phyloP scores from a whole-genome alignment of 208 protist genomes.

The Crithidia acanthocephali region DNA sequence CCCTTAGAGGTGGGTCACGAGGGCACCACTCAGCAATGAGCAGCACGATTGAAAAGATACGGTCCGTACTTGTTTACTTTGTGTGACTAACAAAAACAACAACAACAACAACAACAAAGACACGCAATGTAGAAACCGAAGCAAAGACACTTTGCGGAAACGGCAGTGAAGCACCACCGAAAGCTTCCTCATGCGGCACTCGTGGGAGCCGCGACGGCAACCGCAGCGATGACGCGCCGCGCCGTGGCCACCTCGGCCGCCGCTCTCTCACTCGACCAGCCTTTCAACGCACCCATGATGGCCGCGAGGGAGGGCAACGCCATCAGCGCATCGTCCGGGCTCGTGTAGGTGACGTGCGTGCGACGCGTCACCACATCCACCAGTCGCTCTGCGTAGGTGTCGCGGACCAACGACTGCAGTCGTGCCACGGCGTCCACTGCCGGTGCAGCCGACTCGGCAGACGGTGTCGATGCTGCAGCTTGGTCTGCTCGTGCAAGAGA shows the following conservation, averaged over 20 bases:
- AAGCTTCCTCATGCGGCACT: neutral
- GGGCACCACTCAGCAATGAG: too few species aligned
- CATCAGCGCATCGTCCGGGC: constrained; percentile 60
- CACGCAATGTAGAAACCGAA: too few species aligned
- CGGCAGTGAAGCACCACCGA: neutral
- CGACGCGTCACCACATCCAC: constrained; percentile 74
- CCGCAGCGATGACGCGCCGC: constrained; percentile 33
- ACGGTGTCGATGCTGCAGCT: neutral
- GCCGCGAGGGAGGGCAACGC: constrained; percentile 51
- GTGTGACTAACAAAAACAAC: too few species aligned
- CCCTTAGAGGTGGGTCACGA: too few species aligned
- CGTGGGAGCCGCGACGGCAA: constrained; percentile 9
- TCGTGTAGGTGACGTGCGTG: constrained; percentile 73
- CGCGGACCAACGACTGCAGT: constrained; percentile 35
- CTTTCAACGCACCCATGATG: constrained; percentile 44
- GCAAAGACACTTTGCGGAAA: too few species aligned
- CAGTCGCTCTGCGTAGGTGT: constrained; percentile 70
- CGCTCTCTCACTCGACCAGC: constrained; percentile 44
- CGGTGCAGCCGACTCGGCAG: neutral
- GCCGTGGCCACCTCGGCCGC: constrained; percentile 47
- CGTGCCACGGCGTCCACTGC: constrained; percentile 7
- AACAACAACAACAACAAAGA: too few species aligned
- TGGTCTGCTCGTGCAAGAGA: neutral
- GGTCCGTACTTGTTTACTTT: too few species aligned
- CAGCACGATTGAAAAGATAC: too few species aligned